A percentile compares a stretch with the other conserved stretches of the same genome.
Conservation (phyloP, 2,329 filamentous ascomycete species). For the Gaeumannomyces tritici region DNA sequence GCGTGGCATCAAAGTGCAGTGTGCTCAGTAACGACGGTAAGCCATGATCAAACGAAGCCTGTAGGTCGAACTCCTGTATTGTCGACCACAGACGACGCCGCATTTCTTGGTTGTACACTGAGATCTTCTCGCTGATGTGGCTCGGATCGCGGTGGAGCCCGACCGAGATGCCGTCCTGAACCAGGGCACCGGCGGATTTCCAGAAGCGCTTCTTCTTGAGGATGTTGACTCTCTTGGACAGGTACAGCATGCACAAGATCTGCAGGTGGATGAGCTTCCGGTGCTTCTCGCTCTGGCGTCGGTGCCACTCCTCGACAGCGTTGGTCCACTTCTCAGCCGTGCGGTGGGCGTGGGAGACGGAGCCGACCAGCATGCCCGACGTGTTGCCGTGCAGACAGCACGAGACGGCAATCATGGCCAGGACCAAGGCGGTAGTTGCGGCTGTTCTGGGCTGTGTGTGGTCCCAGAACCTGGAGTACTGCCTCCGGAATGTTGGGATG, state of each 20-base stretch:
- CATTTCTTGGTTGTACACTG: slow-evolving; percentile 53
- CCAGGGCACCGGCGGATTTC: slow-evolving; percentile 44
- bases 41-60: slow-evolving; percentile 51
- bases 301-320: slow-evolving; percentile 44
- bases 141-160: slow-evolving; percentile 51
- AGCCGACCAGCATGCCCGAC: slow-evolving; percentile 43
- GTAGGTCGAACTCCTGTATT: slow-evolving; percentile 52
- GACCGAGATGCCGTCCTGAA: slow-evolving; percentile 48
- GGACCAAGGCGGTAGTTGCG: slow-evolving; percentile 45
- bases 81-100: slow-evolving; percentile 51
- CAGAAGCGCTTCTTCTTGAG: slow-evolving; percentile 56
- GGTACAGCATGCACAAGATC: slow-evolving; percentile 48
- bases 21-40: slow-evolving; percentile 48
- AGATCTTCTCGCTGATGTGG: slow-evolving; percentile 43
- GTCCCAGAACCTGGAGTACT: slow-evolving; percentile 47
- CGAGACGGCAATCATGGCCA: slow-evolving; percentile 52
- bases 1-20: slow-evolving; percentile 43
- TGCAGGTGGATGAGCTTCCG: slow-evolving; percentile 52
- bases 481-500: slow-evolving; percentile 45
- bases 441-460: slow-evolving; percentile 33
- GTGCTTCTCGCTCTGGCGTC: slow-evolving; percentile 50
- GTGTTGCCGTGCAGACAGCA: slow-evolving; percentile 45
- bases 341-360: slow-evolving; percentile 46
- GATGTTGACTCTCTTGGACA: slow-evolving; percentile 52
- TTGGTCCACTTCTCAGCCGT: slow-evolving; percentile 47